Percentiles rank a stretch among this genome's conserved stretches.
Conservation (phyloP, 2,329 filamentous ascomycete species). For the Cladophialophora exuberans region DNA sequence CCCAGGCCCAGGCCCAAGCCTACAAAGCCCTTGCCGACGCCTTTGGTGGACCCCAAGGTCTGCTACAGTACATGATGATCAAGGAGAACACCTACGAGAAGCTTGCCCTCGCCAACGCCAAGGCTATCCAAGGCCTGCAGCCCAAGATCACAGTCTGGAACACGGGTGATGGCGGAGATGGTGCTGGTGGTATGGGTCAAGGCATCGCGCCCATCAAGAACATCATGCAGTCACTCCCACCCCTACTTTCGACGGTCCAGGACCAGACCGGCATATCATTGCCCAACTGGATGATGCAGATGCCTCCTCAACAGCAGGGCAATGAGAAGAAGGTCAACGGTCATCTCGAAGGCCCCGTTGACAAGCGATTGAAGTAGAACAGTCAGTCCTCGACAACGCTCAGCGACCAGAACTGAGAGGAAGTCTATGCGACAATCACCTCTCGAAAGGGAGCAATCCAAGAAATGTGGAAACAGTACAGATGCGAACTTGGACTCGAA, state of each 20-base stretch:
- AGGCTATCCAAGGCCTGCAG: constrained; percentile 74
- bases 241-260: constrained; percentile 81
- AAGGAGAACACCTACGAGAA: constrained; percentile 78
- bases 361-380: constrained; percentile 2
- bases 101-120: constrained; percentile 76
- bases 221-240: constrained; percentile 81
- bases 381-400: too few species aligned
- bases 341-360: background rate
- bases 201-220: constrained; percentile 71
- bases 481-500: too few species aligned
- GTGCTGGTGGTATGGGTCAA: constrained; percentile 47
- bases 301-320: constrained; percentile 42
- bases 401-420: too few species aligned
- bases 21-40: constrained; percentile 72
- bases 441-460: too few species aligned
- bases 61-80: constrained; percentile 87
- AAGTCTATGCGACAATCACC: too few species aligned
- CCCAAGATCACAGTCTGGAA: constrained; percentile 94
- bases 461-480: too few species aligned
- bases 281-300: constrained; percentile 70
- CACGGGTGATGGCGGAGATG: constrained; percentile 58
- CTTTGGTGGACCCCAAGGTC: constrained; percentile 75
- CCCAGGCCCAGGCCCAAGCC: constrained; percentile 77
- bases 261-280: constrained; percentile 84
- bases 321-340: constrained; percentile 8